Conservation (phyloP, 192 early-diverging fungal species). For the Backusella tuberculispora region DNA sequence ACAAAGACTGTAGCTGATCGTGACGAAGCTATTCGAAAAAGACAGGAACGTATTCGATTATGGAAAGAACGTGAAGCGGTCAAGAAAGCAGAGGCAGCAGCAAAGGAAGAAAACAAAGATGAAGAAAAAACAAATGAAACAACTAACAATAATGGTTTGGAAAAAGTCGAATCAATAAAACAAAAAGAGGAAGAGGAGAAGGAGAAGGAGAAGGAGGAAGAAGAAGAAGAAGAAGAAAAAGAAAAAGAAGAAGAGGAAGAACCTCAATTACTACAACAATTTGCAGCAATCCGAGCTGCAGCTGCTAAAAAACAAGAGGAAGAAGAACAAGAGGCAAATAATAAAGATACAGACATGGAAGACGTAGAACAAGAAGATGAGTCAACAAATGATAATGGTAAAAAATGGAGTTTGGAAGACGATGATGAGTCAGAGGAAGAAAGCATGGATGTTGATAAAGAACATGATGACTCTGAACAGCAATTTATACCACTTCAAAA, state of each 20-base stretch:
- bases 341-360: constrained; percentile 24
- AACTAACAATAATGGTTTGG: background rate
- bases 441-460: constrained; percentile 37
- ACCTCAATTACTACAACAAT: constrained; percentile 12
- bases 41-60: constrained; percentile 80
- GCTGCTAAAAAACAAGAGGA: background rate
- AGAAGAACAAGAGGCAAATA: background rate
- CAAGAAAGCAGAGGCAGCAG: constrained; percentile 29
- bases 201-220: background rate
- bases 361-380: constrained; percentile 1
- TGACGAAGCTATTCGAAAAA: constrained; percentile 71
- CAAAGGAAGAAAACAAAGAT: constrained; percentile 39
- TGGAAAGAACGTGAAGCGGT: constrained; percentile 65
- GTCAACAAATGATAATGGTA: constrained; percentile 14
- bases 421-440: constrained; percentile 65
- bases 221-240: background rate
- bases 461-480: constrained; percentile 8
- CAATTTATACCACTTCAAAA: constrained; percentile 23
- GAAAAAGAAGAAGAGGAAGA: background rate
- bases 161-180: background rate
- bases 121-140: constrained; percentile 1
- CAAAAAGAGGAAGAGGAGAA: constrained; percentile 9
- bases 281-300: constrained; percentile 18
- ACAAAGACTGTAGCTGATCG: constrained; percentile 44
- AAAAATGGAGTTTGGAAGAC: constrained; percentile 63